Base-by-base conservation (phyloP, 164 flowering plant genomes). In the Piper longum region DNA sequence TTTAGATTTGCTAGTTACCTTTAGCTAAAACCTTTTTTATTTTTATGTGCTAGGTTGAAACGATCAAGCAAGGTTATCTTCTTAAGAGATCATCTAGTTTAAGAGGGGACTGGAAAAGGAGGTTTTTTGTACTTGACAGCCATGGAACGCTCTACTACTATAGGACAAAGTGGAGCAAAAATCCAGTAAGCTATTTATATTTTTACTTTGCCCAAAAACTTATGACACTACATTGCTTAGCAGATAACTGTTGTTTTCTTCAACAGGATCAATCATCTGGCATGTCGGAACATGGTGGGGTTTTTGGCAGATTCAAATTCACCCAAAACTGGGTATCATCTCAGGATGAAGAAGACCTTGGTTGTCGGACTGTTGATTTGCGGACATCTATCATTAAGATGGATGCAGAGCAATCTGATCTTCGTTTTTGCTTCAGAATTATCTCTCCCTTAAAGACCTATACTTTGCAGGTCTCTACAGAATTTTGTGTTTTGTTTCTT, bases 61-160 rank as follows among this genome's bases (percentile, higher is more conserved):
- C 86, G 18, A 85, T 92, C 70, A 89, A 86, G 68, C 91, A 92
- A 78, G 98, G 98, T 1, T 89, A 92, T 75, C 87, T 92, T 54
- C 71, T 87, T 57, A 89, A 89, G 73, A 80, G 86, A 66, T 83
- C 95, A 66, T 83, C 92, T 59, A 80, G 78, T 73, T 70, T 82
- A 69, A 86, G 95, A 66, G 88, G 85, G 65, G 91, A 89, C 68
- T 89, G 95, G 93, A 92, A 88, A 71, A 82, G 98, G 73, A 79
- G 93, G 62, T 92, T 87, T 69, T 92, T 92, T 76, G 91, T 92
- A 48, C 96, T 92, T 62, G 88, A 92, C 68, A 87, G 81, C 66
- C 89, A 75, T 54, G 98, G 98, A 66, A 77, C 80, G 56, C 75
- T 92, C 54, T 86, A 77, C 67, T 92, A 89, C 70, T 89, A 87